Percentiles rank a stretch among this genome's conserved stretches.
These are phyloP conservation scores for Ceriops decandra DNA, from an alignment of 345 rosid species.

Conservation along the genomic window DNA sequence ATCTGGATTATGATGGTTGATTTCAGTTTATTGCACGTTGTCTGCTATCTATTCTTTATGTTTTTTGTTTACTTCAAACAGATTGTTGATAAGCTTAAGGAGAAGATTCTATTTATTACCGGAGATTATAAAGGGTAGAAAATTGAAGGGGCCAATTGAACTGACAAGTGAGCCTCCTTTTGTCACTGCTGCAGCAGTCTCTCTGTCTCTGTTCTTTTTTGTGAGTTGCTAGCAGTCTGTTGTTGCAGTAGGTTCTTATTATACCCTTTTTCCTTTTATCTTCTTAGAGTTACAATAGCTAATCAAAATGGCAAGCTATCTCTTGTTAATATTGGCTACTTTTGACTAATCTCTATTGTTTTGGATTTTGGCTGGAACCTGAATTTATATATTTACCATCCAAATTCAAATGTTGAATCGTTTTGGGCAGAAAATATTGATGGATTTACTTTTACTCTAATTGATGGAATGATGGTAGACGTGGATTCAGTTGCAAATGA, in stretches of 20 bases:
- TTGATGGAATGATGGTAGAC: too few species aligned
- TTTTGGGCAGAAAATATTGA: too few species aligned
- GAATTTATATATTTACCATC: too few species aligned
- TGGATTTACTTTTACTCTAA: too few species aligned
- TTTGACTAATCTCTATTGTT: too few species aligned
- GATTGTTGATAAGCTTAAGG: slow-evolving; percentile 54
- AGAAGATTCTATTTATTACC: slow-evolving; percentile 47
- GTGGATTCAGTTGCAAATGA: too few species aligned
- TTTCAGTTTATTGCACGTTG: slow-evolving; percentile 9
- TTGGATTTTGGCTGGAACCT: too few species aligned
- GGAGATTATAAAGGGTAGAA: slow-evolving; percentile 38
- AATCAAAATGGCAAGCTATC: too few species aligned
- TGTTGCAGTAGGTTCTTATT: neutral
- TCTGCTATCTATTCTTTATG: slow-evolving; percentile 3
- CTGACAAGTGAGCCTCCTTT: slow-evolving; percentile 20
- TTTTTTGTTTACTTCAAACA: slow-evolving; percentile 24
- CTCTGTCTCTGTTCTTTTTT: neutral
- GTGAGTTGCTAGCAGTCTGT: neutral
- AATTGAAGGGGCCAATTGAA: neutral
- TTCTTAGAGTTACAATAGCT: neutral
- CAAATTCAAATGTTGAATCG: too few species aligned
- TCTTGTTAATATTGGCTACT: too few species aligned
- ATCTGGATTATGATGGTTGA: neutral
- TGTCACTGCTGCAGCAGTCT: neutral
- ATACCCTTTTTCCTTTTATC: neutral